Evolutionary conservation across 805 yeast genomes (phyloP).

Genomic region (Metschnikowia rubicola): DNA sequence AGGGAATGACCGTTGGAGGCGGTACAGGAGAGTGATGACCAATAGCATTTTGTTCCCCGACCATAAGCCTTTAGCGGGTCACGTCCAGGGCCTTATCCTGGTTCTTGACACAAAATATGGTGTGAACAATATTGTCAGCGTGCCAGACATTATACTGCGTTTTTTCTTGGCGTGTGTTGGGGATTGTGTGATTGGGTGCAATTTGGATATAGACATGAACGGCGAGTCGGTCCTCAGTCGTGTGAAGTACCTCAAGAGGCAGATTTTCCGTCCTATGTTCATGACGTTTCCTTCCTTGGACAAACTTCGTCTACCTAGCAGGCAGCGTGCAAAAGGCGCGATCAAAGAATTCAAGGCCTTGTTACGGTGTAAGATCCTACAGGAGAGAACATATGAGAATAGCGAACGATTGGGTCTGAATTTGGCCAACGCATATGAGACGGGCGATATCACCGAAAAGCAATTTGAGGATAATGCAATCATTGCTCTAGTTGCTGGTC

Average conservation of each 20-base stretch:
- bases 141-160: constrained; percentile 42
- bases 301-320: constrained; percentile 44
- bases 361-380: constrained; percentile 16
- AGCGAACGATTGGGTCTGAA: constrained; percentile 17
- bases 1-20: constrained; percentile 50
- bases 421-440: constrained; percentile 37
- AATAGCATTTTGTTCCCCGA: constrained; percentile 51
- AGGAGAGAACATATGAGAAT: constrained; percentile 38
- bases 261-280: constrained; percentile 53
- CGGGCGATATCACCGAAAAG: constrained; percentile 36
- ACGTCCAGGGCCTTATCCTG: constrained; percentile 33
- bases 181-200: constrained; percentile 47
- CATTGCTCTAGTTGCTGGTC: constrained; percentile 58
- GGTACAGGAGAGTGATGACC: constrained; percentile 44
- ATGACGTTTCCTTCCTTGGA: constrained; percentile 57
- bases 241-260: constrained; percentile 44
- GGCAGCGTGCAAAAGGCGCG: constrained; percentile 40
- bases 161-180: constrained; percentile 48
- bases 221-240: constrained; percentile 35
- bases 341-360: constrained; percentile 25
- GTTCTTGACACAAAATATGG: constrained; percentile 19
- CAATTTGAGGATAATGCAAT: constrained; percentile 54
- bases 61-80: constrained; percentile 32
- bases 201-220: constrained; percentile 38
- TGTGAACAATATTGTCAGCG: constrained; percentile 10